Evolutionary conservation across 2,329 filamentous ascomycete species (phyloP).

Genomic region (Beauveria brongniartii): DNA sequence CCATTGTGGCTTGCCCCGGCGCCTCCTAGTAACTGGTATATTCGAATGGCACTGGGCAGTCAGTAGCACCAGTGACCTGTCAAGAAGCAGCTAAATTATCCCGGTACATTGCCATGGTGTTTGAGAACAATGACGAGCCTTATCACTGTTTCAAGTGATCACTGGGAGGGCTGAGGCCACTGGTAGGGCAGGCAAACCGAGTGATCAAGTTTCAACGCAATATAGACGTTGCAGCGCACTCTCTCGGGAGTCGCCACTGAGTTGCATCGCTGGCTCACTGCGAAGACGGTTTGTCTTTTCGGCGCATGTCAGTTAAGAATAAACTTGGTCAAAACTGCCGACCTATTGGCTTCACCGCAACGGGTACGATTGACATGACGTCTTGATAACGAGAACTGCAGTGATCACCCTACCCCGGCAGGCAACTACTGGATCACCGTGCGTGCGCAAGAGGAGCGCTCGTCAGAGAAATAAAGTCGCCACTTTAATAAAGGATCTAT

Average conservation of each 20-base stretch:
- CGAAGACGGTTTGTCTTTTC: too few relatives aligned
- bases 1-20: background rate
- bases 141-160: background rate
- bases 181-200: background rate
- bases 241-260: background rate
- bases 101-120: background rate
- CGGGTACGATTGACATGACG: background rate
- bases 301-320: too few relatives aligned
- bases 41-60: too few relatives aligned
- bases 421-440: background rate
- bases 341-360: background rate
- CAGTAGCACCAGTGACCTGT: background rate
- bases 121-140: background rate
- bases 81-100: background rate
- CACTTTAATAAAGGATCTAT: too few relatives aligned
- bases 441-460: too few relatives aligned
- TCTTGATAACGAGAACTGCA: background rate
- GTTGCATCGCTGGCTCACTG: background rate
- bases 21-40: background rate
- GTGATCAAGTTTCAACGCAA: background rate
- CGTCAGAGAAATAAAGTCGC: too few relatives aligned
- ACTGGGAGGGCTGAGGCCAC: conserved; percentile 2
- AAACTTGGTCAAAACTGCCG: background rate
- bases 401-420: background rate
- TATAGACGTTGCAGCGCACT: background rate